Conservation (phyloP, 225 moss, liverwort and hornwort genomes). For the Physcomitrellopsis africana region DNA sequence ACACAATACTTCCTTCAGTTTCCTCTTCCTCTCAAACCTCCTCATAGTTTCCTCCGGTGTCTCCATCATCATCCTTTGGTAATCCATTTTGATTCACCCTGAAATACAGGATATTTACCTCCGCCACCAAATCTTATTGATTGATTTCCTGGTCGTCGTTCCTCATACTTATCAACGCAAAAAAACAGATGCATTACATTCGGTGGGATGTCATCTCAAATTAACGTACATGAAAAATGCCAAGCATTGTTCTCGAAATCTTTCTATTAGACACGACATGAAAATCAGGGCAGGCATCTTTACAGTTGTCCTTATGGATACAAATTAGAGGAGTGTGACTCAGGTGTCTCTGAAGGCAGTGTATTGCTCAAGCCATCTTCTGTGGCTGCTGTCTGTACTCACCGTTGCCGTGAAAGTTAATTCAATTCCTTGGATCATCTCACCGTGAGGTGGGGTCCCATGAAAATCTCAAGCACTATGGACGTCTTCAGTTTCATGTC, state of each 20-base stretch:
- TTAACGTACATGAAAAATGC: slow-evolving; percentile 12
- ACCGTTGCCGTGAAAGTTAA: too few relatives aligned
- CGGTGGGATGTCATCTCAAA: neutral
- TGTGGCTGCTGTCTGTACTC: too few relatives aligned
- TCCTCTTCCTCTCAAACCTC: slow-evolving; percentile 65
- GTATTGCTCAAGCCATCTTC: too few relatives aligned
- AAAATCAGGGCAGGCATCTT: slow-evolving; percentile 12
- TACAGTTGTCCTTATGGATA: neutral
- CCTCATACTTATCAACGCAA: slow-evolving; percentile 29
- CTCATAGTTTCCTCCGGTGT: slow-evolving; percentile 56
- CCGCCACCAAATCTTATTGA: slow-evolving; percentile 17
- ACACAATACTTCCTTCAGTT: slow-evolving; percentile 54
- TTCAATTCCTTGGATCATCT: too few relatives aligned
- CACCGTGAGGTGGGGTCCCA: neutral
- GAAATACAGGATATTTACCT: slow-evolving; percentile 9
- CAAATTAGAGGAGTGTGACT: too few relatives aligned
- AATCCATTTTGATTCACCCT: slow-evolving; percentile 43
- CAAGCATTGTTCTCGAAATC: slow-evolving; percentile 6
- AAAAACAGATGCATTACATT: slow-evolving; percentile 15
- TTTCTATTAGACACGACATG: neutral
- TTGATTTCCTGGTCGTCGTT: slow-evolving; percentile 25
- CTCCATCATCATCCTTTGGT: slow-evolving; percentile 56
- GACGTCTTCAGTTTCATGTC: neutral
- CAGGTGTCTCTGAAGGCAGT: too few relatives aligned
- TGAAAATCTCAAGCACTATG: neutral